These are phyloP conservation scores for Candida berthetii DNA, from an alignment of 805 yeast species.

Conservation along the genomic window DNA sequence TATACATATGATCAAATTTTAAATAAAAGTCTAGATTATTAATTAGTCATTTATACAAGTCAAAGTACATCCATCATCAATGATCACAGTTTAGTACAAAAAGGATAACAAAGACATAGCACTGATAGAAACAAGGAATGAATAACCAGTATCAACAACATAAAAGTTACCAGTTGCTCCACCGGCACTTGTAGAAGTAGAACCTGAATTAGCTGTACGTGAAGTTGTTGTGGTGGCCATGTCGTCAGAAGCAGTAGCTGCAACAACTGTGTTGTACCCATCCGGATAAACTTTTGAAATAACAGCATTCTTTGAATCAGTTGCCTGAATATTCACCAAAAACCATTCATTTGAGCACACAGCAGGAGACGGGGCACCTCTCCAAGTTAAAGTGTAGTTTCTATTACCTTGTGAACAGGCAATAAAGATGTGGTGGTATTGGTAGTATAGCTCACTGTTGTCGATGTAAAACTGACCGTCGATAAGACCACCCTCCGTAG, in stretches of 20 bases:
- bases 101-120: no score
- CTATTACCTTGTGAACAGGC: neutral
- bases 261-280: neutral
- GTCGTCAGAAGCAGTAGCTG: neutral
- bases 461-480: neutral
- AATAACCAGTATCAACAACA: no score
- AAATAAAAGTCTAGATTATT: no score
- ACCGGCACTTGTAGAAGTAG: no score
- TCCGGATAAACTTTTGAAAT: neutral
- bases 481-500: neutral
- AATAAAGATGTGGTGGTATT: neutral
- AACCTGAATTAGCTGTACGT: no score
- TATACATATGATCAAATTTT: no score
- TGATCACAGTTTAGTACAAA: no score
- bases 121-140: no score
- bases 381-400: neutral
- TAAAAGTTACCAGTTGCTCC: no score
- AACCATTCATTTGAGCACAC: neutral
- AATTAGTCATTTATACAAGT: no score
- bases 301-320: neutral
- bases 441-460: neutral
- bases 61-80: no score
- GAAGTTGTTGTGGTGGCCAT: no score
- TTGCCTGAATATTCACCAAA: neutral
- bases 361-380: neutral